Percentiles rank a stretch among this genome's conserved stretches.
phyloP scores from a whole-genome alignment of 495 filamentous ascomycete genomes.

The Immersiella caudata region DNA sequence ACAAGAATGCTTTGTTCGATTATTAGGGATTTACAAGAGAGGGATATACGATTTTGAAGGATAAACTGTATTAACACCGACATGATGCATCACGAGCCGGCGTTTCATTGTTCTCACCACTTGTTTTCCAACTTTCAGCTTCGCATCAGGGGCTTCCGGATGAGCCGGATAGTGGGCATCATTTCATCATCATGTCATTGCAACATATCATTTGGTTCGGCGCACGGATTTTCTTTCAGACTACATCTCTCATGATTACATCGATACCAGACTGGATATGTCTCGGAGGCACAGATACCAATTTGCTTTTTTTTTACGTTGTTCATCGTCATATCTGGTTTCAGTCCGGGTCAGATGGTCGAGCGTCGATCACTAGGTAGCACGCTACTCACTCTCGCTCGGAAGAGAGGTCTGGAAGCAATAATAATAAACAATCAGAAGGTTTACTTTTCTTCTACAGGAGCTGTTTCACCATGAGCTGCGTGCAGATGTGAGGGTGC shows the following conservation, averaged over 20 bases:
- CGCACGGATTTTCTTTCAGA: not conserved
- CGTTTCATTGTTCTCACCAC: not conserved
- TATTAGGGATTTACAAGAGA: not conserved
- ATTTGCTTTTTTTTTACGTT: slow-evolving; percentile 7
- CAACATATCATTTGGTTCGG: not conserved
- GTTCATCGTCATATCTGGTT: not conserved
- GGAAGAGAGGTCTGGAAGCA: not conserved
- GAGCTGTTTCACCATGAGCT: not conserved
- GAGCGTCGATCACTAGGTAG: not conserved
- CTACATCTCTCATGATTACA: slow-evolving; percentile 1
- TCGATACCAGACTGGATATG: slow-evolving; percentile 5
- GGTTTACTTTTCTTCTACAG: not conserved
- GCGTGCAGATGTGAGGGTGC: not conserved
- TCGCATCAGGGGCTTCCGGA: not conserved
- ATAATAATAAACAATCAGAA: not conserved
- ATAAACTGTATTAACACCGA: slow-evolving; percentile 9
- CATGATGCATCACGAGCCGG: not conserved
- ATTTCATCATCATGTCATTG: not conserved
- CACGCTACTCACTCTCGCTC: not conserved
- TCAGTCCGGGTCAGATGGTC: not conserved
- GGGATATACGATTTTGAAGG: not conserved
- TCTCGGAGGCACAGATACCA: slow-evolving; percentile 12
- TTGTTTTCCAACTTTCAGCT: not conserved
- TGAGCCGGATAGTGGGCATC: not conserved
- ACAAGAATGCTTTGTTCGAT: not conserved